Evolutionary conservation across 495 filamentous ascomycete genomes (phyloP).

Genomic region (Podospora bellae-mahoneyi): DNA sequence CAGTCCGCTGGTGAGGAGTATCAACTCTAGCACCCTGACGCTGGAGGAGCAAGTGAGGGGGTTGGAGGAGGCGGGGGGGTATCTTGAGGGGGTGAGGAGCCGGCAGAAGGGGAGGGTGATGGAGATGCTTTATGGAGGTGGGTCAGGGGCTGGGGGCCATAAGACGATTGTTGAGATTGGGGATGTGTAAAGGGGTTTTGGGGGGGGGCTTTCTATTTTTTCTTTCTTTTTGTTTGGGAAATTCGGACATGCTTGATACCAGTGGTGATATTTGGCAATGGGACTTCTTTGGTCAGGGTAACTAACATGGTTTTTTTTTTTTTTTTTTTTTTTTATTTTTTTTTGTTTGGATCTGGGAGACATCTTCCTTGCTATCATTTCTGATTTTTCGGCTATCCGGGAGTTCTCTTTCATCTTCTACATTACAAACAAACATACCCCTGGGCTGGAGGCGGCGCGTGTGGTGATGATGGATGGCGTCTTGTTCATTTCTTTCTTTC

Average conservation of each 20-base stretch:
- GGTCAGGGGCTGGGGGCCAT: slow-evolving; percentile 5
- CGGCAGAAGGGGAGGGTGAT: slow-evolving; percentile 79
- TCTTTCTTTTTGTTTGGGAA: slow-evolving; percentile 6
- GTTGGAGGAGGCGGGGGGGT: slow-evolving; percentile 70
- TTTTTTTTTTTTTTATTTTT: neutral
- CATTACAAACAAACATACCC: too few species aligned
- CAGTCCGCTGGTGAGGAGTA: slow-evolving; percentile 70
- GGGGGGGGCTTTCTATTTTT: neutral
- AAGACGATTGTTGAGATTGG: neutral
- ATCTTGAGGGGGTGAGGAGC: slow-evolving; percentile 67
- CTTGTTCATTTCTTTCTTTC: neutral
- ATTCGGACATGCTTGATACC: neutral
- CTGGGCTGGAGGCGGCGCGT: too few species aligned
- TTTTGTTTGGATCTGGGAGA: neutral
- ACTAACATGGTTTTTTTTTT: neutral
- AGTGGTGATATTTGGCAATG: neutral
- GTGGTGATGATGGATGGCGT: too few species aligned
- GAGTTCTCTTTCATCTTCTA: too few species aligned
- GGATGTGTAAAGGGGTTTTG: neutral
- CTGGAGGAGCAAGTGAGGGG: slow-evolving; percentile 83
- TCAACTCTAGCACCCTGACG: slow-evolving; percentile 61
- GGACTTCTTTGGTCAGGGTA: too few species aligned
- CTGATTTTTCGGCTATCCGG: too few species aligned
- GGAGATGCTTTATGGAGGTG: slow-evolving; percentile 70
- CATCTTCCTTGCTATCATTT: neutral